Evolutionary conservation across 2,329 filamentous ascomycete species (phyloP), one percentile per base, ranked within the genome.

Genomic region (Lasiodiplodia theobromae): DNA sequence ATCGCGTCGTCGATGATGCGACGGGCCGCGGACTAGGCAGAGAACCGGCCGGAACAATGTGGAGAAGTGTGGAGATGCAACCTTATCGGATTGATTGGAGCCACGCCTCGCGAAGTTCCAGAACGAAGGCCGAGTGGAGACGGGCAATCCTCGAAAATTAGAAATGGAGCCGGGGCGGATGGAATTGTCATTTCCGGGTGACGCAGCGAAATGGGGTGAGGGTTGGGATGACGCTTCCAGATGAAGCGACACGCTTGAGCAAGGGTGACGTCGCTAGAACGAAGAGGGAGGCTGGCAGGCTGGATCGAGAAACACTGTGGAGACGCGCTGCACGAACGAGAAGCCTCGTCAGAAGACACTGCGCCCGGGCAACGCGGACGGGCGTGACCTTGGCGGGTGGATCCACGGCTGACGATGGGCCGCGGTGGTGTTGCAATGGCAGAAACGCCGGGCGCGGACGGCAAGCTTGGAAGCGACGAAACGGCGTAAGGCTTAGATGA

Each of bases 61-160:
- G 60, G 60, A 64, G 60, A 64, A 64, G 60, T 38, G 60, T 64
- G 60, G 60, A 64, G 60, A 64, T 23, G 47, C 25, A 38, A 38
- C 44, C 47, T 64, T 52, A 64, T 63, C 58, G 58, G 58, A 37
- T 49, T 63, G 58, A 63, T 64, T 64, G 60, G 60, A 64, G 60
- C 60, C 60, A 64, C 60, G 60, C 60, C 14, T 31, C 4, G 44
- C 12, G 12, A 25, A 4, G 60, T 64, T 64, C 60, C 60, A 64
- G 60, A 64, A 64, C 60, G 60, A 52, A 64, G 60, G 10, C 44
- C n/a, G 38, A 49, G 60, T 64, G 60, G 44, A 64, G 60, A 38
- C 60, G 60, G 60, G 52, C 18, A 23, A 31, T 23, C 28, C 44
- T 38, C 60, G 60, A 64, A 49, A n/a, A 52, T 40, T 64, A 49